Evolutionary conservation across 306 rosid species (phyloP).

Genomic region (Mimosa bimucronata): DNA sequence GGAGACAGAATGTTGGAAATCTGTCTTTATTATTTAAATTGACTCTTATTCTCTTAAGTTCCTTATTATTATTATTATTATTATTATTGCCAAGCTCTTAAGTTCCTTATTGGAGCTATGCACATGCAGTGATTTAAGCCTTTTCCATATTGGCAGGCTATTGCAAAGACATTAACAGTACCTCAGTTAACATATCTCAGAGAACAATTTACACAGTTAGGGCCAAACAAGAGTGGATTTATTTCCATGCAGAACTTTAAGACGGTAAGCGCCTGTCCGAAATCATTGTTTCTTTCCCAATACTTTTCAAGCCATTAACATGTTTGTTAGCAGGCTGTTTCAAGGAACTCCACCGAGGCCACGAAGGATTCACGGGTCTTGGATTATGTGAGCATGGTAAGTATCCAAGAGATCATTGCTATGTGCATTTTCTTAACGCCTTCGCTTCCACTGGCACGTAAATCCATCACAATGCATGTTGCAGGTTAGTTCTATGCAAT

Average conservation of each 20-base stretch:
- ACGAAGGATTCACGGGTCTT: conserved; percentile 72
- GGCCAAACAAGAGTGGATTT: conserved; percentile 78
- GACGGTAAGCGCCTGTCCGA: conserved; percentile 52
- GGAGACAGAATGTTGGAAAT: conserved; percentile 22
- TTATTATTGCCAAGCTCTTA: too few species aligned
- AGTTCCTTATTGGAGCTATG: conserved; percentile 14
- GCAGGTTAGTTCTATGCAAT: conserved; percentile 81
- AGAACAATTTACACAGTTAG: conserved; percentile 69
- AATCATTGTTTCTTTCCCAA: neutral
- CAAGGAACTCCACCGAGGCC: conserved; percentile 74
- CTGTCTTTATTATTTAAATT: neutral
- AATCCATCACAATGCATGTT: conserved; percentile 32
- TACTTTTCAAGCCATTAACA: conserved; percentile 34
- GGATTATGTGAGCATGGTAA: conserved; percentile 75
- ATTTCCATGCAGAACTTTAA: conserved; percentile 92
- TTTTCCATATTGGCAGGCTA: conserved; percentile 62
- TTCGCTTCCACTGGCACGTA: conserved; percentile 10
- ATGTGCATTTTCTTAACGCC: neutral
- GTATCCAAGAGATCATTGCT: conserved; percentile 13
- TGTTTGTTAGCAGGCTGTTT: conserved; percentile 61
- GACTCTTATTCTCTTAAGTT: neutral
- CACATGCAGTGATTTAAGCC: conserved; percentile 1
- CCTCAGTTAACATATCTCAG: conserved; percentile 71
- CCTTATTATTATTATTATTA: too few species aligned
- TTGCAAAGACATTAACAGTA: conserved; percentile 77